Evolutionary conservation across 208 protist genomes (phyloP).

Genomic region (Angomonas ambiguus): DNA sequence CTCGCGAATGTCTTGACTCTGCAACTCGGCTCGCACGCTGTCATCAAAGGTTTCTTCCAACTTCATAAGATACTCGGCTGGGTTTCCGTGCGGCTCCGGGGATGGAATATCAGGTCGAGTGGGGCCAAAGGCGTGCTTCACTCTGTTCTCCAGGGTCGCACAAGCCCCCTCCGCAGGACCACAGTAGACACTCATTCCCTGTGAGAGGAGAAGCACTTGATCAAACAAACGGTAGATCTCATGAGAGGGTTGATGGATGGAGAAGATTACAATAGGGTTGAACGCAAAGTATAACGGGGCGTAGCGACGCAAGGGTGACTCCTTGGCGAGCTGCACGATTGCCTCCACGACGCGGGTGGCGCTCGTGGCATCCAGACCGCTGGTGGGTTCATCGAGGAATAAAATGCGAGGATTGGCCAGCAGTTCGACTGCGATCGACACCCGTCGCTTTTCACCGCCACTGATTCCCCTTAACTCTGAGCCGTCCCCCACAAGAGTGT

Average conservation of each 20-base stretch:
- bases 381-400: slow-evolving; percentile 91
- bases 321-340: slow-evolving; percentile 73
- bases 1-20: slow-evolving; percentile 10
- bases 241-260: slow-evolving; percentile 89
- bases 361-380: slow-evolving; percentile 82
- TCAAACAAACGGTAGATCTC: slow-evolving; percentile 89
- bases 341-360: slow-evolving; percentile 80
- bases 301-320: slow-evolving; percentile 76
- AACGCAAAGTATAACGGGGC: slow-evolving; percentile 87
- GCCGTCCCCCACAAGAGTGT: slow-evolving; percentile 79
- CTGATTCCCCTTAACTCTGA: slow-evolving; percentile 69
- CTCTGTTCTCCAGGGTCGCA: slow-evolving; percentile 46
- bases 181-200: slow-evolving; percentile 81
- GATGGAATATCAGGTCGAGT: slow-evolving; percentile 32
- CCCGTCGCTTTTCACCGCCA: slow-evolving; percentile 87
- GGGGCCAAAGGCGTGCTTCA: slow-evolving; percentile 37
- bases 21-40: slow-evolving; percentile 49
- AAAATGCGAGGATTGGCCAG: slow-evolving; percentile 89
- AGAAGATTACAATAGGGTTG: slow-evolving; percentile 86
- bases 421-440: slow-evolving; percentile 90
- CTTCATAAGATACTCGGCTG: slow-evolving; percentile 85
- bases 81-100: slow-evolving; percentile 49
- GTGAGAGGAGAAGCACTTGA: slow-evolving; percentile 79
- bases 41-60: slow-evolving; percentile 79
- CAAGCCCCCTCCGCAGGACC: slow-evolving; percentile 64